A percentile compares a stretch with the other conserved stretches of the same genome.
phyloP scores from a whole-genome alignment of 1,284 basidiomycete species.

The Amylostereum areolatum region DNA sequence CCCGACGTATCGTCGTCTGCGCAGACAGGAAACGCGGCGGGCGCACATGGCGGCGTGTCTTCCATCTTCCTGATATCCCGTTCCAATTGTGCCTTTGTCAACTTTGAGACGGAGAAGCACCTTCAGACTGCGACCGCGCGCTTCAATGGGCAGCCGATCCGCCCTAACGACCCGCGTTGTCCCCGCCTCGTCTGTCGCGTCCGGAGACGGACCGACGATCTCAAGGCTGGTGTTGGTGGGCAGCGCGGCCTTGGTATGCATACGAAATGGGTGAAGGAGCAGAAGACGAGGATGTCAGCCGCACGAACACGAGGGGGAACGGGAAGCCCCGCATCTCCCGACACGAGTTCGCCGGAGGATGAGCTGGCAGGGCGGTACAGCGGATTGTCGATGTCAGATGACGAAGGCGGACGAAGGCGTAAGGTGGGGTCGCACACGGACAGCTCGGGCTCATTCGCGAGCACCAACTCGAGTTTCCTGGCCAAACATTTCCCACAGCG shows the following conservation, averaged over 20 bases:
- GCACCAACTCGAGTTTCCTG: slow-evolving; percentile 72
- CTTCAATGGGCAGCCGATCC: slow-evolving; percentile 68
- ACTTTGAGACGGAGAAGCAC: slow-evolving; percentile 65
- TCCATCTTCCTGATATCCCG: slow-evolving; percentile 91
- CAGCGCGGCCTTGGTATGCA: slow-evolving; percentile 89
- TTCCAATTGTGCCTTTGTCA: slow-evolving; percentile 92
- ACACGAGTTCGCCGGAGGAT: slow-evolving; percentile 22
- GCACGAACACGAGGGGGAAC: slow-evolving; percentile 13
- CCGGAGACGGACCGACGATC: slow-evolving; percentile 79
- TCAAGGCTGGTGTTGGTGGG: slow-evolving; percentile 85
- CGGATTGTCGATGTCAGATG: slow-evolving; percentile 31
- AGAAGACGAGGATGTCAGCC: slow-evolving; percentile 27
- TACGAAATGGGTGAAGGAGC: slow-evolving; percentile 68
- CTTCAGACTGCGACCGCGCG: slow-evolving; percentile 63
- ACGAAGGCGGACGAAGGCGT: slow-evolving; percentile 23
- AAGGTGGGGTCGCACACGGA: slow-evolving; percentile 39
- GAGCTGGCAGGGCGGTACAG: slow-evolving; percentile 18
- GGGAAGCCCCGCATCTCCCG: slow-evolving; percentile 10
- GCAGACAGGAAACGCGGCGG: slow-evolving; percentile 7
- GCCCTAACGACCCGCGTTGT: slow-evolving; percentile 66
- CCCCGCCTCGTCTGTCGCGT: slow-evolving; percentile 83
- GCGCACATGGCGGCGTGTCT: slow-evolving; percentile 69
- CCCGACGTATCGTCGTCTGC: slow-evolving; percentile 3
- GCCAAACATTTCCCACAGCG: slow-evolving; percentile 75
- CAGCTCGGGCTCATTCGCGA: slow-evolving; percentile 61